Percentiles rank a stretch among this genome's conserved stretches.
Evolutionary conservation across 495 filamentous ascomycete species (phyloP).

Genomic region (Aspergillus indologenus): DNA sequence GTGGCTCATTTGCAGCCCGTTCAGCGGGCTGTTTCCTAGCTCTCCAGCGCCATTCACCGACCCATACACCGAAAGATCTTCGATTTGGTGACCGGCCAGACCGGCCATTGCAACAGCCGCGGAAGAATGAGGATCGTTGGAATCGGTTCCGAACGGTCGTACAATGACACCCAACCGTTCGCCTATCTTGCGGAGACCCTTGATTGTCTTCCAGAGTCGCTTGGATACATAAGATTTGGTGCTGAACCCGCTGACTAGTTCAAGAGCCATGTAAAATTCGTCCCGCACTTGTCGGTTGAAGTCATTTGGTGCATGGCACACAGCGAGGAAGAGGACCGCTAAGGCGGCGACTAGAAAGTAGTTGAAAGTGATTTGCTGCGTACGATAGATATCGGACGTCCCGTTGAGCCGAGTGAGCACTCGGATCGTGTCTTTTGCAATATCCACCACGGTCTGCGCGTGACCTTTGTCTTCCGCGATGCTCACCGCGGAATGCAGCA

Average conservation of each 20-base stretch:
- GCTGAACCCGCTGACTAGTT: conserved; percentile 76
- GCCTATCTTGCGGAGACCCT: conserved; percentile 73
- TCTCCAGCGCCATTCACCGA: conserved; percentile 40
- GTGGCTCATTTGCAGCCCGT: conserved; percentile 60
- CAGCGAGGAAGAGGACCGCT: conserved; percentile 78
- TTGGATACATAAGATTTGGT: conserved; percentile 76
- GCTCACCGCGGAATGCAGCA: conserved; percentile 71
- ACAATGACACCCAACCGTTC: conserved; percentile 70
- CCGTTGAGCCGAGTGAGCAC: conserved; percentile 72
- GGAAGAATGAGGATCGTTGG: conserved; percentile 57
- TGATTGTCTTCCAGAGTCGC: conserved; percentile 78
- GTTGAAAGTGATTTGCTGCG: conserved; percentile 79
- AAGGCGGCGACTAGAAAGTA: conserved; percentile 81
- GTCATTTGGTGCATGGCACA: conserved; percentile 73
- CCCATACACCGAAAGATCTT: conserved; percentile 55
- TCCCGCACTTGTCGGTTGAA: conserved; percentile 72
- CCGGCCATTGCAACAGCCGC: conserved; percentile 74
- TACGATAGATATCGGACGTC: conserved; percentile 76
- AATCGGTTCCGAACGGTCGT: conserved; percentile 39
- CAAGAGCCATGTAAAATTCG: conserved; percentile 84
- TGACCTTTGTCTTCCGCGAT: conserved; percentile 68
- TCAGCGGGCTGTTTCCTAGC: conserved; percentile 58
- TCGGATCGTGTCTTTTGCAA: conserved; percentile 78
- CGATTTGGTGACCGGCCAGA: conserved; percentile 65
- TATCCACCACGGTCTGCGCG: conserved; percentile 67